Evolutionary conservation across 345 rosid species (phyloP), one percentile per base, ranked within the genome.

Genomic region (Gossypium thurberi): DNA sequence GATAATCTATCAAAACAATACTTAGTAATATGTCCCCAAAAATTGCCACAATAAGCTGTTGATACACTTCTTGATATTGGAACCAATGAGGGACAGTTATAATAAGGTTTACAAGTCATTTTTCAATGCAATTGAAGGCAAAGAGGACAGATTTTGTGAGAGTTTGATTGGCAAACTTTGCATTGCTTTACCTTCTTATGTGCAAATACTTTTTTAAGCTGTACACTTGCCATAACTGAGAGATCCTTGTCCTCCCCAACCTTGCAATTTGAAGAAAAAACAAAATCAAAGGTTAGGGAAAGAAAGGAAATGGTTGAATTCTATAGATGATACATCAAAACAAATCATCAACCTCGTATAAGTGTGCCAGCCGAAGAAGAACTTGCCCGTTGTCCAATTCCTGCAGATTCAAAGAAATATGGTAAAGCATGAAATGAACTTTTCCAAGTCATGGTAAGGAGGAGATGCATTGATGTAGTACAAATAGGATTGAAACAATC

Each of bases 181-280:
- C 61, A 57, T 57, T 4, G 33, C 11, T 48, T 56, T 83, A 88
- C 92, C 92, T 86, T 83, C 76, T 82, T 83, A 20, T 81, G 47
- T 3, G 87, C 86, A 48, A 93, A 93, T 47, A 93, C 56, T 79
- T 82, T 90, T 66, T 84, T 85, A 64, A 93, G 85, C 69, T 90
- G 90, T 40, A 93, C 94, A 15, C 63, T 88, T 47, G 91, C 84
- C 78, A 82, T 83, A 40, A 80, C 84, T 2, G 97, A 90, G 51
- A 86, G 88, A 71, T 88, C 90, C 78, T 85, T 87, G 84, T 93
- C 98, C 79, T 93, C 98, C 52, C 90, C 97, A 70, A 86, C 76
- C 98, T 82, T 57, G 74, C 66, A 65, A 68, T 77, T 23, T 57
- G 67, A 58, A 74, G 20, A 20, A 65, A 47, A 50, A 65, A 62